These are phyloP conservation scores for Syncephalis fuscata DNA, from an alignment of 371 early-diverging fungal species.

Conservation along the genomic window DNA sequence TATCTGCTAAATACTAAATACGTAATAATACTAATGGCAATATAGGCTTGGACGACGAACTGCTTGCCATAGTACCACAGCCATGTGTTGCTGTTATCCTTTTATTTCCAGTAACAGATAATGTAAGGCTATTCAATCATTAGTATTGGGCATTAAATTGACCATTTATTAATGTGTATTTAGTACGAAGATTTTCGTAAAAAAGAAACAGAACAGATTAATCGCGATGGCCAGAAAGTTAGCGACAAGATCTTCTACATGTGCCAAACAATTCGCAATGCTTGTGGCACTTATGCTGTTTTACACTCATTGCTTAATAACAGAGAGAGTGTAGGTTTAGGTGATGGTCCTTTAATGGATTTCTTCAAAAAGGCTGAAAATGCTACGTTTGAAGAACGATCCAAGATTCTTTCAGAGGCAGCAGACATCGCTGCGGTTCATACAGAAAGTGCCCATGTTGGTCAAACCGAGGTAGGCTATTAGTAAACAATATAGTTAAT, in stretches of 20 bases:
- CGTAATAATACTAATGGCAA: too few relatives aligned
- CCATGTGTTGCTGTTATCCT: constrained; percentile 69
- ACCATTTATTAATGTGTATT: not conserved
- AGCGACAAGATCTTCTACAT: constrained; percentile 52
- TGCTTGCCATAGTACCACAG: constrained; percentile 58
- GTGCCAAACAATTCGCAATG: constrained; percentile 80
- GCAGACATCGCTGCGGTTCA: constrained; percentile 38
- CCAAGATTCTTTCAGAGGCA: constrained; percentile 38
- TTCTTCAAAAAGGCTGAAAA: constrained; percentile 37
- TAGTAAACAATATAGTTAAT: not conserved
- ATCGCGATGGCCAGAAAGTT: constrained; percentile 26
- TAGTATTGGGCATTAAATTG: not conserved
- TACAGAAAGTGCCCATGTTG: constrained; percentile 34
- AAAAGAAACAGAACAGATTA: constrained; percentile 29
- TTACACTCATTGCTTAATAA: constrained; percentile 56
- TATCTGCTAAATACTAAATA: not conserved
- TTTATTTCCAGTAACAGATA: constrained; percentile 43
- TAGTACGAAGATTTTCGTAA: constrained; percentile 33
- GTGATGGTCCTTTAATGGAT: constrained; percentile 32
- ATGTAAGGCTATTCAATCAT: not conserved
- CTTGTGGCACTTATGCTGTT: constrained; percentile 79
- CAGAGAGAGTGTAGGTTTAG: constrained; percentile 2
- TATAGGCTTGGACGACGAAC: constrained; percentile 66
- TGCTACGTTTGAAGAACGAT: constrained; percentile 52
- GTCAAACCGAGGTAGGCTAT: constrained; percentile 47